A percentile compares a stretch with the other conserved stretches of the same genome.
Evolutionary conservation across 176 grass and related monocot genomes (phyloP).

Genomic region (Phyllostachys edulis): DNA sequence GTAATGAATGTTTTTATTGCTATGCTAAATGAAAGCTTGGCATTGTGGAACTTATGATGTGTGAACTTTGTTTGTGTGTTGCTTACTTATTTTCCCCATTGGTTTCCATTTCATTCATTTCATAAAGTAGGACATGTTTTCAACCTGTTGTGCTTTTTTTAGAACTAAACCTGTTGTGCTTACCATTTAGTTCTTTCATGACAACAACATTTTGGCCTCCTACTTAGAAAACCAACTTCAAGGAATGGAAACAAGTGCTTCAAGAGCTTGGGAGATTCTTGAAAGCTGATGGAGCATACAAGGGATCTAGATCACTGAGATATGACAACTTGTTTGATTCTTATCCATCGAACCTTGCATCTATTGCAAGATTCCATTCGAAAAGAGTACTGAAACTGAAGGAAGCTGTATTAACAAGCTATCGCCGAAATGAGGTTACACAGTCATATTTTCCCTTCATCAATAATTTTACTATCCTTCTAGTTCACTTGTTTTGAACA

Average conservation of each 20-base stretch:
- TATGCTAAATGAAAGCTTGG: conserved; percentile 2
- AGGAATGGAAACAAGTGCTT: conserved; percentile 94
- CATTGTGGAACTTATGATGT: conserved; percentile 13
- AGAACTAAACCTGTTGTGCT: conserved; percentile 11
- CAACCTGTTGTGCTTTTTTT: conserved; percentile 11
- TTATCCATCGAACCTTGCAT: conserved; percentile 68
- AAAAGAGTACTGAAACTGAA: conserved; percentile 77
- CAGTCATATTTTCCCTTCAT: background rate
- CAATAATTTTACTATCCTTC: background rate
- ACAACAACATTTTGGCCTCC: background rate
- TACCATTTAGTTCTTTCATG: conserved; percentile 14
- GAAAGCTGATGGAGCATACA: conserved; percentile 80
- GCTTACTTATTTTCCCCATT: background rate
- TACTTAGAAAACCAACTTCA: conserved; percentile 79
- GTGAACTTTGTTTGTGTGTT: background rate
- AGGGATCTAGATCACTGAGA: conserved; percentile 73
- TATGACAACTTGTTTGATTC: conserved; percentile 77
- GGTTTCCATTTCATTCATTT: background rate
- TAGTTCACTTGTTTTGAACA: background rate
- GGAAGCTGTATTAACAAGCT: conserved; percentile 90
- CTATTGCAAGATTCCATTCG: conserved; percentile 74
- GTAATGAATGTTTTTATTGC: conserved; percentile 18
- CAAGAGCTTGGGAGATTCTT: conserved; percentile 84
- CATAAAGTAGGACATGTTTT: background rate
- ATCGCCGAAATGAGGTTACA: conserved; percentile 79